Base-by-base conservation (phyloP, 1,284 basidiomycete genomes). In the Ustilago vetiveriae region DNA sequence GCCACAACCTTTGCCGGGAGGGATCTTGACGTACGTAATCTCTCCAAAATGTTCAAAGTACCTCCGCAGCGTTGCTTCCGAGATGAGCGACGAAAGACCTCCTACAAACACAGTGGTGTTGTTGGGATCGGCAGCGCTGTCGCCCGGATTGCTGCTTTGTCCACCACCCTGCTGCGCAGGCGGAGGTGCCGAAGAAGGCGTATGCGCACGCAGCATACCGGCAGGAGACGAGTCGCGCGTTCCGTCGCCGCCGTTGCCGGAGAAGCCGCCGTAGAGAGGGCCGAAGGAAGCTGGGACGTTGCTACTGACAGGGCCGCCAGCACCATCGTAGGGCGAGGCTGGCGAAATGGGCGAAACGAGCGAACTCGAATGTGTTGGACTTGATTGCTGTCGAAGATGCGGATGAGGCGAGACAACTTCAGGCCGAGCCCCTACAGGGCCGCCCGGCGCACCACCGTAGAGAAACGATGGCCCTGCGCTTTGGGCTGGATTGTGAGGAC, bases 1-100 rank as follows among this genome's bases (percentile, higher is more conserved):
- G 0, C 94, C 93, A 76, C 94, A 96, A 63, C 94, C 92, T 80
- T 96, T 96, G 44, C 92, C 92, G 23, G 92, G 90, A 3, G 94
- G 94, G 7, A 96, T 93, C 84, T 96, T 96, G 80, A 95, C 92
- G 32, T 80, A 79, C 19, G 74, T 71, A 64, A 82, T 80, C 43
- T 75, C 74, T 41, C 80, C 80, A 32, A 78, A 79, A 14, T 74
- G 77, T 23, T 72, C 64, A 49, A 82, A 82, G 64, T 80, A 78
- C 16, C 74, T 59, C 27, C 75, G 66, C n/a, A 82, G 63, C 2
- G 74, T 78, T 3, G 63, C 58, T 49, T 82, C 80, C 10, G 80
- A 77, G 46, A 80, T 79, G 52, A 81, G 51, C 7, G 73, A 74
- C 5, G 76, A 75, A 2, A 82, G 60, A 6, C 79, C 78, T 9